Conservation (phyloP, 495 filamentous ascomycete species). For the Lasiosphaeria ovina region DNA sequence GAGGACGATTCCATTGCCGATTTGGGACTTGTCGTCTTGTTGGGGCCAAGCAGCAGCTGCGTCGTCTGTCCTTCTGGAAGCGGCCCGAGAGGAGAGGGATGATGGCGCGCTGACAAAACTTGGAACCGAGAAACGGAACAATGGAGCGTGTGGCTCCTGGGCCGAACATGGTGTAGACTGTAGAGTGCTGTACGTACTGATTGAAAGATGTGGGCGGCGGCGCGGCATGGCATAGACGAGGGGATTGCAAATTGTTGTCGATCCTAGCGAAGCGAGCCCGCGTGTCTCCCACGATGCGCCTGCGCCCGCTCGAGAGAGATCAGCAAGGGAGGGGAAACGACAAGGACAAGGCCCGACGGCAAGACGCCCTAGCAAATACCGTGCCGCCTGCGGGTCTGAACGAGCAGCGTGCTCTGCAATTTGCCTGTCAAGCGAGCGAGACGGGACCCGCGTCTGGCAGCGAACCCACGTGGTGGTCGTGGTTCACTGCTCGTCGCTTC, state of each 20-base stretch:
- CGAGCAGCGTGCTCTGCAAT: background rate
- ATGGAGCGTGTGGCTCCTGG: background rate
- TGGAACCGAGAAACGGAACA: slow-evolving; percentile 1
- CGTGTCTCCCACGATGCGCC: slow-evolving; percentile 6
- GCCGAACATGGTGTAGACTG: too few relatives aligned
- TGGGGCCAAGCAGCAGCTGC: background rate
- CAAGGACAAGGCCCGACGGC: slow-evolving; percentile 13
- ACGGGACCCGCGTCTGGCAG: background rate
- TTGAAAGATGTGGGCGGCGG: background rate
- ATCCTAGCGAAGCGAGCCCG: slow-evolving; percentile 4
- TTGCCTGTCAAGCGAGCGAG: slow-evolving; percentile 5
- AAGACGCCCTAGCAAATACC: slow-evolving; percentile 13
- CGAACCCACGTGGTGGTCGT: background rate
- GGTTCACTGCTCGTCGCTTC: background rate
- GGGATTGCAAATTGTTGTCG: slow-evolving; percentile 15
- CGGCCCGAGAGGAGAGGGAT: background rate
- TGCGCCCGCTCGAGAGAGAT: background rate
- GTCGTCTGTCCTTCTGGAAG: background rate
- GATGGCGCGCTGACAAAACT: background rate
- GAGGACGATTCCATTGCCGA: background rate
- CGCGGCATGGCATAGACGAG: background rate
- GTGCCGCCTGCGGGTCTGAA: slow-evolving; percentile 14
- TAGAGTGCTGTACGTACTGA: too few relatives aligned
- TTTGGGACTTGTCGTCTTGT: background rate
- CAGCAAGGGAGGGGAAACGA: slow-evolving; percentile 3